Evolutionary conservation across 768 basidiomycete species (phyloP), one percentile per base, ranked within the genome.

Genomic region (Lyophyllum atratum): DNA sequence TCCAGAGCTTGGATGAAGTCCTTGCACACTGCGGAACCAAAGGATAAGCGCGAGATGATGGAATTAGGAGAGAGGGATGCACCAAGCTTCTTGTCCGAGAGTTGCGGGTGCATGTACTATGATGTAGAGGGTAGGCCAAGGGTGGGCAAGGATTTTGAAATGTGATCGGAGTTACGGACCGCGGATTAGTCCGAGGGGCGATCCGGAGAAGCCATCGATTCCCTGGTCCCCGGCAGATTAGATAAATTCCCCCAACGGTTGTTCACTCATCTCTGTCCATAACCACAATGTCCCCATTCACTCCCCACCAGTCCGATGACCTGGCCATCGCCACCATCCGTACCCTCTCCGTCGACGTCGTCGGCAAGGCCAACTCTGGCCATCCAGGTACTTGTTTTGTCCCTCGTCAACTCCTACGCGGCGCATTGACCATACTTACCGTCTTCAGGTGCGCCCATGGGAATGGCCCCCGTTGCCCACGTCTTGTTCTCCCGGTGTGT

Each of bases 331-430:
- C 86, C 54, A 89, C 89, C 54, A 92, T 90, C 72, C 86, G 90
- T 57, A 82, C 85, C 40, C 84, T 92, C 59, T 86, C 89, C 54
- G 87, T 84, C 34, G 89, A 89, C 76, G 80, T 86, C 64, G 90
- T 92, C 46, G 86, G 74, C 62, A 91, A 93, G 76, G 90, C 93
- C 67, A 96, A 96, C 85, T 94, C 92, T 64, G 94, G 94, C 56
- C 94, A 95, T 74, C 94, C 92, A 59, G 93, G 93, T 88, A 59
- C 26, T 24, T 21, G 6, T 28, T 9, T 29, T 48, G 1, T 19
- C 79, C 55, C 49, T 31, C 31, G 46, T 33, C 39, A 44, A 26
- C 46, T 52, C 53, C 48, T 52, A 31, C 56, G 33, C 33, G 55
- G 43, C 49, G 55, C 53, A 43, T 14, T 45, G 48, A 43, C 26